Conservation (phyloP, 2,329 filamentous ascomycete genomes). For the Annulohypoxylon truncatum region DNA sequence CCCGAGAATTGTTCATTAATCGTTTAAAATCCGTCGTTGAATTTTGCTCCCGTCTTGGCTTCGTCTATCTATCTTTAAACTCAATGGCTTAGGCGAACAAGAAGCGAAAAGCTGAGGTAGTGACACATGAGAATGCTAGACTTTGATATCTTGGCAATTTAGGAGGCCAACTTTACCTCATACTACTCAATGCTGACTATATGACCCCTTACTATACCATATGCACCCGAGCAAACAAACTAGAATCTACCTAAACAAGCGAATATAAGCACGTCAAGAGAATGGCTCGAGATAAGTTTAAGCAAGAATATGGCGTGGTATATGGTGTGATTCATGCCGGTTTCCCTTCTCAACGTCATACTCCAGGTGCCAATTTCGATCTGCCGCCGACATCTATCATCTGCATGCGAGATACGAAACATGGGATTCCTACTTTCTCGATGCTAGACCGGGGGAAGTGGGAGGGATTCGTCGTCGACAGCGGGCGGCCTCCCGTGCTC, state of each 20-base stretch:
- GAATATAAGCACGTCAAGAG: not conserved
- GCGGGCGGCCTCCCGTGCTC: conserved; percentile 18
- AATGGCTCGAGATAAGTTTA: not conserved
- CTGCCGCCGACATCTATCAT: conserved; percentile 7
- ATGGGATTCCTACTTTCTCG: conserved; percentile 1
- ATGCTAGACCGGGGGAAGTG: not conserved
- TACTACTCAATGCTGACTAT: not conserved
- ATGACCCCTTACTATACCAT: not conserved
- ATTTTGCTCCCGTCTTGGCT: not conserved
- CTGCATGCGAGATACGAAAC: conserved; percentile 4
- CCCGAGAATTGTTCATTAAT: not conserved
- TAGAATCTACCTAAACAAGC: not conserved
- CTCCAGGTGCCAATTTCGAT: conserved; percentile 5
- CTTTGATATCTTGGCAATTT: conserved; percentile 21
- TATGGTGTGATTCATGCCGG: conserved; percentile 21
- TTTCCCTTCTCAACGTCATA: conserved; percentile 30
- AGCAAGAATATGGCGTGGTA: conserved; percentile 3
- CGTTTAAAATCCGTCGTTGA: not conserved
- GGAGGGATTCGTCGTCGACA: conserved; percentile 9
- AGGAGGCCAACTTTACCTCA: not conserved
- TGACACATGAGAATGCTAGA: conserved; percentile 25
- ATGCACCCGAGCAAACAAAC: conserved; percentile 17
- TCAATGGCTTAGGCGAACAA: not conserved
- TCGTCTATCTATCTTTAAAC: not conserved
- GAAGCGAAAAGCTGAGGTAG: conserved; percentile 12